These are phyloP conservation scores for Rhododendron griersonianum DNA, from an alignment of 148 eudicot genomes.

Conservation along the genomic window DNA sequence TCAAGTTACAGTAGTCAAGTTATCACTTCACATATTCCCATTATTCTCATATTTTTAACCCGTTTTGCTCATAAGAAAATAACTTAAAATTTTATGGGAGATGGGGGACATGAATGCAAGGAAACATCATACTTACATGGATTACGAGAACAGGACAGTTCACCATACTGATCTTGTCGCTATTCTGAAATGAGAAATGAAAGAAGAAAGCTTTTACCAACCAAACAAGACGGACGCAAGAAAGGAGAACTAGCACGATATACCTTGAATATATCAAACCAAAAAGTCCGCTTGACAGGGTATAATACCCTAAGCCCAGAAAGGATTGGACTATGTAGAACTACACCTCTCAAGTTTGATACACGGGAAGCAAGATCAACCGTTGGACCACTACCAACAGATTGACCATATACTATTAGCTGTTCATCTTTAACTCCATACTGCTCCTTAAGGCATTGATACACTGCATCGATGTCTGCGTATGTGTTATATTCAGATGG, in stretches of 20 bases:
- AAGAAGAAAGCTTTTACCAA: conserved; percentile 6
- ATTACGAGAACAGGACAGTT: conserved; percentile 81
- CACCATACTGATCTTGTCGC: conserved; percentile 77
- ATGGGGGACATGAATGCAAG: background rate
- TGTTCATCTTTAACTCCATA: conserved; percentile 82
- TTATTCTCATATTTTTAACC: background rate
- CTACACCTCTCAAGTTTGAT: conserved; percentile 83
- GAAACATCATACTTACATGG: conserved; percentile 52
- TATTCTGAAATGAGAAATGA: conserved; percentile 47
- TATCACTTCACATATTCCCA: background rate
- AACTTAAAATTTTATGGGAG: too few species aligned
- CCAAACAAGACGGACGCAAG: background rate
- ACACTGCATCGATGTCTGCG: conserved; percentile 92
- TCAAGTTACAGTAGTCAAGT: background rate
- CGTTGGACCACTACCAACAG: conserved; percentile 96
- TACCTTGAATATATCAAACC: conserved; percentile 98
- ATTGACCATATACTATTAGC: conserved; percentile 79
- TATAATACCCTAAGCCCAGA: conserved; percentile 88
- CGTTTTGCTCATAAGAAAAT: background rate
- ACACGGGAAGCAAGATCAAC: conserved; percentile 84
- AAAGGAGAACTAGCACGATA: background rate
- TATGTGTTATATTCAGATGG: conserved; percentile 92
- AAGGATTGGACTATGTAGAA: conserved; percentile 85
- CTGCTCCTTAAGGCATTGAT: conserved; percentile 86
- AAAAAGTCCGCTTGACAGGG: conserved; percentile 77